Conservation (phyloP, 805 yeast genomes). For the Hemisphaericaspora nanyangensis region DNA sequence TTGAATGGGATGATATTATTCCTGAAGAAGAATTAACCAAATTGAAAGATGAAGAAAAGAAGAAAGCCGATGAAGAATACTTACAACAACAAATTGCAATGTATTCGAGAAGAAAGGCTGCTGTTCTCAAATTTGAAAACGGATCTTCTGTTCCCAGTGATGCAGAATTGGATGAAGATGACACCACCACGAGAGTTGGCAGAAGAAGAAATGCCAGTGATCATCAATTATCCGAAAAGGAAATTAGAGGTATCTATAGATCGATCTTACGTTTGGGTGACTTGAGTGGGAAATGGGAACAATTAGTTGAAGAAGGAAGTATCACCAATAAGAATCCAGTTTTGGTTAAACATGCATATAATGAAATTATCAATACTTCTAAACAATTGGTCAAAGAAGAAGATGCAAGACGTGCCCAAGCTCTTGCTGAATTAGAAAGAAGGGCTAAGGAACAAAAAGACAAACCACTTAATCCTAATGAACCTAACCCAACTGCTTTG, state of each 20-base stretch:
- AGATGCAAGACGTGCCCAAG: constrained; percentile 56
- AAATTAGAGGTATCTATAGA: constrained; percentile 79
- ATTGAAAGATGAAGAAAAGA: constrained; percentile 87
- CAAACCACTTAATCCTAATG: constrained; percentile 28
- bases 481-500: constrained; percentile 46
- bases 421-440: constrained; percentile 55
- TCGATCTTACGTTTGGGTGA: constrained; percentile 82
- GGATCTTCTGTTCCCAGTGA: constrained; percentile 26
- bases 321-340: constrained; percentile 82
- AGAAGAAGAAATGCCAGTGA: constrained; percentile 34
- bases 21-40: constrained; percentile 90
- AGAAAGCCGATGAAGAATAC: constrained; percentile 78
- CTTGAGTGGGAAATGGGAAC: constrained; percentile 72
- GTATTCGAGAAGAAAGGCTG: constrained; percentile 76
- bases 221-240: constrained; percentile 72
- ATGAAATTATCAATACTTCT: constrained; percentile 65
- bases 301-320: constrained; percentile 84
- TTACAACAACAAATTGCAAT: constrained; percentile 86
- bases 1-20: constrained; percentile 98
- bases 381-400: constrained; percentile 59
- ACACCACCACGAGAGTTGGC: constrained; percentile 12
- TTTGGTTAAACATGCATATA: constrained; percentile 66
- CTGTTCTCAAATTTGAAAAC: constrained; percentile 52
- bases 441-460: constrained; percentile 49
- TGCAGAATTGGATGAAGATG: constrained; percentile 30